Percentiles rank a stretch among this genome's conserved stretches.
Evolutionary conservation across 169 alveolate genomes (phyloP).

Genomic region (Plasmodium coatneyi): DNA sequence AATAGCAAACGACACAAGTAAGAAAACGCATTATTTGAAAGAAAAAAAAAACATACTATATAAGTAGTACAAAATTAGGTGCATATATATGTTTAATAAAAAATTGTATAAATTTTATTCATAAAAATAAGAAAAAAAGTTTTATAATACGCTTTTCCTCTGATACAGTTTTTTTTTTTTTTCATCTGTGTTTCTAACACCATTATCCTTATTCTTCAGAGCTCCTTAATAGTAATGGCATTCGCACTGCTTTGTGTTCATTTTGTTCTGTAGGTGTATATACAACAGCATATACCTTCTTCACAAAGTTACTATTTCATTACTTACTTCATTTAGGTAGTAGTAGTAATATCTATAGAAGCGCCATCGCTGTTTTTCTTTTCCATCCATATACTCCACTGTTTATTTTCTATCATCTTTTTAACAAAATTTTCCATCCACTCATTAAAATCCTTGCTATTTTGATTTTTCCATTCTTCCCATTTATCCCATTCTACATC

Average conservation of each 20-base stretch:
- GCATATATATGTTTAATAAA: neutral
- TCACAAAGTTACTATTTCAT: neutral
- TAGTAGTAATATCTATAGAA: neutral
- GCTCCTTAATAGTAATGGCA: neutral
- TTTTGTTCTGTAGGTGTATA: neutral
- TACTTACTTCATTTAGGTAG: neutral
- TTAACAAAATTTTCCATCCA: neutral
- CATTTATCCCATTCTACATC: neutral
- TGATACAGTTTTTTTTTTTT: neutral
- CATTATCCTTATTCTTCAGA: neutral
- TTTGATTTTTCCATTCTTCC: neutral
- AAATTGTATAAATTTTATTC: neutral
- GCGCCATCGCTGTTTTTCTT: no score
- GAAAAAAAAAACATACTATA: neutral
- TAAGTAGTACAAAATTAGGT: neutral
- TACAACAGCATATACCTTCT: no score
- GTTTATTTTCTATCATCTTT: neutral
- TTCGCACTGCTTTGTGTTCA: neutral
- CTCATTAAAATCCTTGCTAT: neutral
- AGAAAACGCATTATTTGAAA: neutral
- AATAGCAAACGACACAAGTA: neutral
- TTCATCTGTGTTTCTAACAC: neutral
- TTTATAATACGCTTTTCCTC: neutral
- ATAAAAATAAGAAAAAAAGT: neutral
- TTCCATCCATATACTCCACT: neutral